Conservation (phyloP, 106 monocot species). For the Acorus calamus region DNA sequence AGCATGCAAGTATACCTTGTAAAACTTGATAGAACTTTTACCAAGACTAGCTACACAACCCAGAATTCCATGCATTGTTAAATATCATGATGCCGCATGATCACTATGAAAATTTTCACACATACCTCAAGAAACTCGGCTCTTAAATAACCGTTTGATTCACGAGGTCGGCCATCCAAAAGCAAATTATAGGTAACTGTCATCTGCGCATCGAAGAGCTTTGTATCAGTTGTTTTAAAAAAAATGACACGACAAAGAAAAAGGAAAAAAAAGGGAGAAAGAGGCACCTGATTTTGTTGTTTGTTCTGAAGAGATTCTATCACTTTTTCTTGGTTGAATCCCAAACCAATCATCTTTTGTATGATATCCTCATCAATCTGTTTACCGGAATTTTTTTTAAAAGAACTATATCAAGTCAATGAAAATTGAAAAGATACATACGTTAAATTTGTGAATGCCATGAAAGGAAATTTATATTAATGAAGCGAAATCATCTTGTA, state of each 20-base stretch:
- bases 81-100: neutral
- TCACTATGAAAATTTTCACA: neutral
- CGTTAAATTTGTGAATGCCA: no score
- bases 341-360: neutral
- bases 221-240: neutral
- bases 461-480: no score
- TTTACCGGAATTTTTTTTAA: neutral
- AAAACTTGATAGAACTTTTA: no score
- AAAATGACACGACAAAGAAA: no score
- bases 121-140: neutral
- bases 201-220: neutral
- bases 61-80: no score
- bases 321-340: neutral
- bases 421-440: no score
- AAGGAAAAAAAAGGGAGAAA: neutral
- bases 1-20: no score
- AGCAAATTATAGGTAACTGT: constrained; percentile 1
- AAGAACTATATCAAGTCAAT: no score
- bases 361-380: neutral
- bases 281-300: neutral
- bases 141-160: neutral
- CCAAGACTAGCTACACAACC: no score
- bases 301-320: constrained; percentile 1
- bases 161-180: neutral
- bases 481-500: no score